Evolutionary conservation across 2,329 filamentous ascomycete species (phyloP).

Genomic region (Exophiala bonariae): DNA sequence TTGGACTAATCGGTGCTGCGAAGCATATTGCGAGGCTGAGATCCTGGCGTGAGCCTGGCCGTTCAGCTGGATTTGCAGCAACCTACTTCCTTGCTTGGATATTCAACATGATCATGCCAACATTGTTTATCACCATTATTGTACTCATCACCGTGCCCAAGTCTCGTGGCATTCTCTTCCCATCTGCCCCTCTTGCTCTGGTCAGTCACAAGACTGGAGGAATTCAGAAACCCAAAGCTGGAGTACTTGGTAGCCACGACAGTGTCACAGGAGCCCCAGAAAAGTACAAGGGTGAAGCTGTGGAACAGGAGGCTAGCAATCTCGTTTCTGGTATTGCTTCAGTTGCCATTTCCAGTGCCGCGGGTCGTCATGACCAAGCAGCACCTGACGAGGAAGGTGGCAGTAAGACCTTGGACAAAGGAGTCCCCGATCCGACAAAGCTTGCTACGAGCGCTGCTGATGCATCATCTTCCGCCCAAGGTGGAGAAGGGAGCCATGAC

Average conservation of each 20-base stretch:
- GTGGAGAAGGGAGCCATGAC: constrained; percentile 58
- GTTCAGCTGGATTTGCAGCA: constrained; percentile 67
- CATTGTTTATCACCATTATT: constrained; percentile 60
- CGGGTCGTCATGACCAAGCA: constrained; percentile 71
- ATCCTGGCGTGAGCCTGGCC: constrained; percentile 72
- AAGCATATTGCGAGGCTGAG: constrained; percentile 76
- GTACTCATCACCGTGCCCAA: constrained; percentile 66
- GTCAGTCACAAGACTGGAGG: constrained; percentile 70
- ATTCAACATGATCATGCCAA: constrained; percentile 68
- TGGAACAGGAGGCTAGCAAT: constrained; percentile 79
- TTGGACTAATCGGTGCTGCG: constrained; percentile 63
- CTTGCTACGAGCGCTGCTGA: constrained; percentile 56
- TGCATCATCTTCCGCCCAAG: constrained; percentile 54
- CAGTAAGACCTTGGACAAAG: constrained; percentile 47
- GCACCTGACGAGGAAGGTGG: constrained; percentile 50
- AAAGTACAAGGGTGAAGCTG: constrained; percentile 78
- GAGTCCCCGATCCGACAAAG: constrained; percentile 62
- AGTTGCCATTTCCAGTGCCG: constrained; percentile 72
- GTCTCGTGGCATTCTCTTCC: constrained; percentile 66
- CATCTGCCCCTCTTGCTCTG: constrained; percentile 72
- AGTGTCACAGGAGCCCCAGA: constrained; percentile 80
- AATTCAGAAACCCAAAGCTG: constrained; percentile 73
- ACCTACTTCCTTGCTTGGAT: constrained; percentile 68
- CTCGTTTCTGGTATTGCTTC: constrained; percentile 73
- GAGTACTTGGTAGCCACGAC: constrained; percentile 72